Evolutionary conservation across 2,329 filamentous ascomycete species (phyloP), one percentile per base, ranked within the genome.

Genomic region (Sporothrix phasma): DNA sequence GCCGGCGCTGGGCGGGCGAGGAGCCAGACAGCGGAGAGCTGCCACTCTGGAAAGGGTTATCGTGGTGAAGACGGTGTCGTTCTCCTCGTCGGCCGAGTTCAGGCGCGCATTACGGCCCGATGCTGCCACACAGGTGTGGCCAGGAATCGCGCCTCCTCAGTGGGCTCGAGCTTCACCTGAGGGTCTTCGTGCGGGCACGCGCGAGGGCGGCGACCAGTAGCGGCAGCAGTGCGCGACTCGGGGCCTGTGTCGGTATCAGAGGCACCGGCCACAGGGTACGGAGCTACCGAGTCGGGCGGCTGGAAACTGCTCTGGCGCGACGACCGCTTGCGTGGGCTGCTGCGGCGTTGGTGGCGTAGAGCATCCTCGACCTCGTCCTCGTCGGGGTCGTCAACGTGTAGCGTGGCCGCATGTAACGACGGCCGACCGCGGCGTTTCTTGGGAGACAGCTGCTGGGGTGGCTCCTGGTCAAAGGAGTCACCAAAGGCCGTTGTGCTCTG

Each of bases 21-120:
- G 65, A 58, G 0, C 75, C 74, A n/a, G 77, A 73, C 5, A 81
- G 75, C 1, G 90, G 87, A 10, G 90, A 88, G 74, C 87, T 89
- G 46, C 91, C 88, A 72, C 89, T 90, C 74, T 97, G 93, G 73
- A 97, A 97, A 0, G 93, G 92, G 71, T 97, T 97, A 62, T 97
- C 91, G 69, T 87, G 1, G 88, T 91, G 74, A 97, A 97, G 37
- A 89, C 87, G 70, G 81, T 88, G 39, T 83, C 81, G 39, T 83
- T 81, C 3, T 66, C 65, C 19, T 65, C 58, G 29, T 78, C 76
- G 24, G 73, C 72, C 22, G 75, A 74, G 56, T 58, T 65, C 56
- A 46, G 45, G 19, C 34, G 51, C 37, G 84, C 81, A n/a, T 61
- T 26, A 11, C 45, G 61, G 31, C 26, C n/a, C 83, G 81, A 15